Base-by-base conservation (phyloP, 148 eudicot species). In the Persicaria maculosa region DNA sequence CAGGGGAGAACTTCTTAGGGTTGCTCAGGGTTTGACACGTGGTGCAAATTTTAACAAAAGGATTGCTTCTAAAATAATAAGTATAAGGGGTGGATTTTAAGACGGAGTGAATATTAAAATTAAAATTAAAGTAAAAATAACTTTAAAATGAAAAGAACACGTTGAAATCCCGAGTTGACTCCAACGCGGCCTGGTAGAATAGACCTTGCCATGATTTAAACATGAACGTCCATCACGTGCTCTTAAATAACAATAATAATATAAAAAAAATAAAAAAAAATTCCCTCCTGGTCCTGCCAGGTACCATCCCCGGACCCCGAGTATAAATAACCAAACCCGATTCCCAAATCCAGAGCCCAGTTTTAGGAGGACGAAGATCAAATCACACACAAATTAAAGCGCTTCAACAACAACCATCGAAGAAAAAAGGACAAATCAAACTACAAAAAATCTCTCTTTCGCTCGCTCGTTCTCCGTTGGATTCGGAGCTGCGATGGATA, bases 111-210 rank as follows among this genome's bases (percentile, higher is more conserved):
- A n/a, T n/a, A n/a, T n/a, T n/a, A n/a, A n/a, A n/a, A n/a, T n/a
- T n/a, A n/a, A n/a, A n/a, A n/a, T n/a, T n/a, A n/a, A n/a, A n/a
- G n/a, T n/a, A n/a, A n/a, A n/a, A n/a, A 14, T 57, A n/a, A 57
- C 19, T n/a, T 7, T 5, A 6, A 20, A 57, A 57, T 19, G 9
- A 6, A 57, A 17, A 55, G 40, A 55, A 25, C 62, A 57, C 62
- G 62, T 57, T 57, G 31, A 57, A 57, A n/a, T 57, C 19, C 19
- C 31, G 62, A 57, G 62, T 8, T 19, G 9, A 57, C 31, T 22
- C 62, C 15, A 54, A 57, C 62, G 62, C 62, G 62, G 62, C 62
- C 25, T 57, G 22, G 62, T 17, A 57, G 62, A 57, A 57, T 36
- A 57, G 19, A 54, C 1, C 20, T 54, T 17, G 52, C 12, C 52